phyloP scores from a whole-genome alignment of 1,284 basidiomycete species.

The Afroboletus lepidellus region DNA sequence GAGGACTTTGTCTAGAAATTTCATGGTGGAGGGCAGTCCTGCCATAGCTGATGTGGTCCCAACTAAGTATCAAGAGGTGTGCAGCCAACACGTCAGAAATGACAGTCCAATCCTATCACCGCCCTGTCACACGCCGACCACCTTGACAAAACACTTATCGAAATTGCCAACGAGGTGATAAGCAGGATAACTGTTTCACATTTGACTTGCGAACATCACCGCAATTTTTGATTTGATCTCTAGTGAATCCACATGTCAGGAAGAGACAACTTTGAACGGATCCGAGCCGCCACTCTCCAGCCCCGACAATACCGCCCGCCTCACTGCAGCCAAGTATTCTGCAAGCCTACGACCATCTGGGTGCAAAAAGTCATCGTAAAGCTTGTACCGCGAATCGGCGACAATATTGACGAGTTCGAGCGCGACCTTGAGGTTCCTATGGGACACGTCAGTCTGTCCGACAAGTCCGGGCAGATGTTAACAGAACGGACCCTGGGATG shows the following conservation, averaged over 20 bases:
- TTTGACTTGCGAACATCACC: neutral
- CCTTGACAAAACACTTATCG: neutral
- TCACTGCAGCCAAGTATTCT: conserved; percentile 72
- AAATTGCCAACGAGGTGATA: neutral
- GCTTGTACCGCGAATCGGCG: conserved; percentile 82
- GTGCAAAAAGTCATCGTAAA: conserved; percentile 84
- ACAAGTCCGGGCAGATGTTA: neutral
- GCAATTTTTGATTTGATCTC: conserved; percentile 6
- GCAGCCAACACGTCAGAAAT: neutral
- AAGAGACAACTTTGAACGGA: conserved; percentile 55
- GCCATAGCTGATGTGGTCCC: neutral
- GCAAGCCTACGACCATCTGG: conserved; percentile 54
- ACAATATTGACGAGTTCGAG: conserved; percentile 81
- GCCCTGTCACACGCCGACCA: conserved; percentile 9
- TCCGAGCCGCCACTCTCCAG: conserved; percentile 73
- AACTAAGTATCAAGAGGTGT: neutral
- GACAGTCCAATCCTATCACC: neutral
- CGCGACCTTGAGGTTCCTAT: conserved; percentile 79
- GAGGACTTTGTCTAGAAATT: conserved; percentile 35
- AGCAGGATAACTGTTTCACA: neutral
- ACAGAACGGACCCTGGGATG: conserved; percentile 72
- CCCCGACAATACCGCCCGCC: conserved; percentile 66
- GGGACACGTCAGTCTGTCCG: neutral
- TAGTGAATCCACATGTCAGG: conserved; percentile 15
- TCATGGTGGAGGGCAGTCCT: conserved; percentile 26